These are phyloP conservation scores for Tephrocybe sp. DNA, from an alignment of 768 basidiomycete species.

Conservation along the genomic window DNA sequence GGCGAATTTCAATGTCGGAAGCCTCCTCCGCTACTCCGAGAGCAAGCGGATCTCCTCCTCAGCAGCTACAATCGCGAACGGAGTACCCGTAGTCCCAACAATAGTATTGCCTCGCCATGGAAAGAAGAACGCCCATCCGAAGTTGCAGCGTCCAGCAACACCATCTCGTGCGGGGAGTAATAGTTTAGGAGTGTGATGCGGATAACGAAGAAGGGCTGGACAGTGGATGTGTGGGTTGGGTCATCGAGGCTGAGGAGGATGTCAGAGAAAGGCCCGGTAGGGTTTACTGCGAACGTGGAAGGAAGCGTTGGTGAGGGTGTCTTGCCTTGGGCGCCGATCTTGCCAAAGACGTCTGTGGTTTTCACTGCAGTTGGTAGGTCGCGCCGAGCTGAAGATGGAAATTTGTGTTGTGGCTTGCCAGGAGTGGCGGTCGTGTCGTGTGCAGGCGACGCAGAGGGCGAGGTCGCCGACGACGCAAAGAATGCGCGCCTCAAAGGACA, in stretches of 20 bases:
- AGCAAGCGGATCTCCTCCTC: constrained; percentile 99
- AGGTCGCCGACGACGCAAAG: constrained; percentile 49
- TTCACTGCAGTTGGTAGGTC: constrained; percentile 82
- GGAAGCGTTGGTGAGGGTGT: constrained; percentile 80
- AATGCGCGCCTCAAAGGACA: constrained; percentile 81
- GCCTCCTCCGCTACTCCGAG: constrained; percentile 84
- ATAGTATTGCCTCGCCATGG: constrained; percentile 99
- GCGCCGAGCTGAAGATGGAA: constrained; percentile 92
- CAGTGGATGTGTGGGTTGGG: constrained; percentile 77
- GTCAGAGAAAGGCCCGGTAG: constrained; percentile 96
- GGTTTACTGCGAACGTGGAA: constrained; percentile 88
- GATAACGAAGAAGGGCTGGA: constrained; percentile 89
- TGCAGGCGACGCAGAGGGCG: neutral
- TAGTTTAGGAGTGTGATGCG: constrained; percentile 98
- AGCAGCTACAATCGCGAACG: constrained; percentile 66
- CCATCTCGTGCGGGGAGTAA: constrained; percentile 94
- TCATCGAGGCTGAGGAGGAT: constrained; percentile 81
- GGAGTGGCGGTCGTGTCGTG: neutral
- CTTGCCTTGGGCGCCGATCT: constrained; percentile 78
- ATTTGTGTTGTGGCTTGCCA: neutral
- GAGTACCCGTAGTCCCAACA: constrained; percentile 93
- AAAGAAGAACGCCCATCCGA: constrained; percentile 98
- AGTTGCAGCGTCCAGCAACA: constrained; percentile 91
- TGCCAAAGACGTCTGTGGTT: constrained; percentile 70
- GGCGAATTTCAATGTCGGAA: constrained; percentile 90